Percentiles rank a stretch among this genome's conserved stretches.
Evolutionary conservation across 1,284 basidiomycete genomes (phyloP).

Genomic region (Anthracocystis panici-leucophaei): DNA sequence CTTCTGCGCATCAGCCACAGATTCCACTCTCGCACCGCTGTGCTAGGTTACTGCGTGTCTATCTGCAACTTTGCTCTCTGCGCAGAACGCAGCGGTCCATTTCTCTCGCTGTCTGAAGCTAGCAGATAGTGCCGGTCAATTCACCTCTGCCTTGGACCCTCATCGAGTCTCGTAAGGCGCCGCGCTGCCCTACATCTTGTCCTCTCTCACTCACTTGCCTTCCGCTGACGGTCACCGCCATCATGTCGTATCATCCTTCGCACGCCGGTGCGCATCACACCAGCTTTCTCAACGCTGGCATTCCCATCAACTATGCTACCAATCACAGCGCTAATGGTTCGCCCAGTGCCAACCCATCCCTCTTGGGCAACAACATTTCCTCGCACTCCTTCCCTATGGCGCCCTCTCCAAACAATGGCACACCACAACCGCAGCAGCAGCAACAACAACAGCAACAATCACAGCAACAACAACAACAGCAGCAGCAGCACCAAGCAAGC

Average conservation of each 20-base stretch:
- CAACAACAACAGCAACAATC: slow-evolving; percentile 17
- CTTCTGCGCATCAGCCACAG: slow-evolving; percentile 4
- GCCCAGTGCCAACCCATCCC: slow-evolving; percentile 22
- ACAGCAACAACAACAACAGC: slow-evolving; percentile 29
- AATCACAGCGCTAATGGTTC: slow-evolving; percentile 25
- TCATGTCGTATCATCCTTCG: slow-evolving; percentile 52
- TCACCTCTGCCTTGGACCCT: not conserved
- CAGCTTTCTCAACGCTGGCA: slow-evolving; percentile 25
- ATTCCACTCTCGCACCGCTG: not conserved
- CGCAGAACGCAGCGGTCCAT: not conserved
- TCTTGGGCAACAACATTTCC: slow-evolving; percentile 35
- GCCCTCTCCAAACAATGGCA: slow-evolving; percentile 35
- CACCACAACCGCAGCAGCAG: slow-evolving; percentile 26
- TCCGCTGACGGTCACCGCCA: not conserved
- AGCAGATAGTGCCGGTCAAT: not conserved
- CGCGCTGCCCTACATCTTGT: not conserved
- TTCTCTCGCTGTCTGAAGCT: not conserved
- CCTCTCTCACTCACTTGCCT: not conserved
- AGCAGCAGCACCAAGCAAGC: slow-evolving; percentile 21
- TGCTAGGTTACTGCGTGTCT: not conserved
- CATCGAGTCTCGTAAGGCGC: not conserved
- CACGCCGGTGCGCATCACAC: slow-evolving; percentile 37
- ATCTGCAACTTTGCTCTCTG: not conserved
- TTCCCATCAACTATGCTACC: slow-evolving; percentile 41
- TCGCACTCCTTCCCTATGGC: slow-evolving; percentile 51